These are phyloP conservation scores for Pseudocercospora musae DNA, from an alignment of 2,329 filamentous ascomycete genomes.

Conservation along the genomic window DNA sequence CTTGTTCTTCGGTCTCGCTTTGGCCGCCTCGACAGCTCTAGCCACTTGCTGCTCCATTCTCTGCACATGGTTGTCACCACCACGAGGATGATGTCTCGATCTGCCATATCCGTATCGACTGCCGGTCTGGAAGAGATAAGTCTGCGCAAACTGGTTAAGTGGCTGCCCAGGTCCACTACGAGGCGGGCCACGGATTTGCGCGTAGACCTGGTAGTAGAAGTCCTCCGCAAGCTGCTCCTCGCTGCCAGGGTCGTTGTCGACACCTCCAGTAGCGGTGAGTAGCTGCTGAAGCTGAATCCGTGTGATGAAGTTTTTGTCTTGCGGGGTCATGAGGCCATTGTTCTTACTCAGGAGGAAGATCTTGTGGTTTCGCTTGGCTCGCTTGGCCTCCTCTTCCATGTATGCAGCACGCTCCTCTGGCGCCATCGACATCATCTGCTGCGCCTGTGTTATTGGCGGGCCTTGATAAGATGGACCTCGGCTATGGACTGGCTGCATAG, in stretches of 20 bases:
- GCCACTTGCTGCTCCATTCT: constrained; percentile 99
- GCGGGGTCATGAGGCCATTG: constrained; percentile 96
- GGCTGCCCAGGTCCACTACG: constrained; percentile 90
- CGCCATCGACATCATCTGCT: constrained; percentile 71
- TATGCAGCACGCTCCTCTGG: constrained; percentile 82
- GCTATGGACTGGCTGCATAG: constrained; percentile 33
- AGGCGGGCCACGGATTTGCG: constrained; percentile 81
- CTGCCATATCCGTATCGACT: constrained; percentile 69
- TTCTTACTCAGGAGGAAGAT: constrained; percentile 90
- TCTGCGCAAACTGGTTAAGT: constrained; percentile 93
- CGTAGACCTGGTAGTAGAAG: constrained; percentile 98
- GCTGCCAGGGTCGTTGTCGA: constrained; percentile 67
- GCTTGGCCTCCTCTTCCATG: constrained; percentile 85
- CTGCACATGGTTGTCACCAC: constrained; percentile 94
- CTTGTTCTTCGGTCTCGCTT: constrained; percentile 96
- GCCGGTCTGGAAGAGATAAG: constrained; percentile 93
- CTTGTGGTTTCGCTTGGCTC: constrained; percentile 97
- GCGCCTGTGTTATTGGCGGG: constrained; percentile 62
- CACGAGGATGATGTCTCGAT: constrained; percentile 67
- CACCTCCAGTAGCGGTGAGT: constrained; percentile 84
- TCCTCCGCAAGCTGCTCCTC: constrained; percentile 85
- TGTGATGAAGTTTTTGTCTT: constrained; percentile 99
- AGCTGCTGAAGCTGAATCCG: constrained; percentile 96
- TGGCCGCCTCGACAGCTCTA: constrained; percentile 92
- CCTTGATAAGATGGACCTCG: constrained; percentile 50